Percentiles rank a stretch among this genome's conserved stretches.
phyloP scores from a whole-genome alignment of 768 basidiomycete genomes.

The Stropharia rugosoannulata region DNA sequence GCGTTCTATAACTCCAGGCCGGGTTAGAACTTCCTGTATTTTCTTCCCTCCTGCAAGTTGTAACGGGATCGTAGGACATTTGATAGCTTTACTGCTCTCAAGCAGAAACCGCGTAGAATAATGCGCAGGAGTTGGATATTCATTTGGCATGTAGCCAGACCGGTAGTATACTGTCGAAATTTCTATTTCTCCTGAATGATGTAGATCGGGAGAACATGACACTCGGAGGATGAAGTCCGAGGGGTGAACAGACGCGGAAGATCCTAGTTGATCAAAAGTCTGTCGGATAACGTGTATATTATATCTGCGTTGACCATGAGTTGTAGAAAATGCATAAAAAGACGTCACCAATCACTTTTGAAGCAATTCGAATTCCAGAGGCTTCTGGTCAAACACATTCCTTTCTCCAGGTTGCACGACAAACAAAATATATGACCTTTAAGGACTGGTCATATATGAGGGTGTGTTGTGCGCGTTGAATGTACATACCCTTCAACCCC shows the following conservation, averaged over 20 bases:
- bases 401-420: slow-evolving; percentile 89
- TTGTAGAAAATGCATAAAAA: neutral
- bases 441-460: neutral
- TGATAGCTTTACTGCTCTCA: slow-evolving; percentile 84
- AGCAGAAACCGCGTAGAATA: slow-evolving; percentile 77
- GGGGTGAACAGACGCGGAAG: slow-evolving; percentile 55
- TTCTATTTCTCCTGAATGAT: slow-evolving; percentile 44
- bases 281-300: slow-evolving; percentile 72
- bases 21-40: slow-evolving; percentile 84
- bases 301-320: slow-evolving; percentile 46
- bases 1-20: slow-evolving; percentile 68
- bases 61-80: slow-evolving; percentile 87
- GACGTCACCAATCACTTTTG: slow-evolving; percentile 52
- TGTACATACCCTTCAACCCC: slow-evolving; percentile 47
- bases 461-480: neutral
- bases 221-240: slow-evolving; percentile 42
- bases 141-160: slow-evolving; percentile 81
- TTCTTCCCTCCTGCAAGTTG: slow-evolving; percentile 98
- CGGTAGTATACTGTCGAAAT: slow-evolving; percentile 92
- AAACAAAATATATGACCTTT: slow-evolving; percentile 65
- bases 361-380: slow-evolving; percentile 83
- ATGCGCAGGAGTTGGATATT: slow-evolving; percentile 65
- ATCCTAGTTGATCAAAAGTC: slow-evolving; percentile 68
- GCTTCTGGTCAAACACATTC: slow-evolving; percentile 93
- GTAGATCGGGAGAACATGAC: slow-evolving; percentile 30